phyloP scores from a whole-genome alignment of 2,329 filamentous ascomycete genomes.

The Aspergillus sergii region DNA sequence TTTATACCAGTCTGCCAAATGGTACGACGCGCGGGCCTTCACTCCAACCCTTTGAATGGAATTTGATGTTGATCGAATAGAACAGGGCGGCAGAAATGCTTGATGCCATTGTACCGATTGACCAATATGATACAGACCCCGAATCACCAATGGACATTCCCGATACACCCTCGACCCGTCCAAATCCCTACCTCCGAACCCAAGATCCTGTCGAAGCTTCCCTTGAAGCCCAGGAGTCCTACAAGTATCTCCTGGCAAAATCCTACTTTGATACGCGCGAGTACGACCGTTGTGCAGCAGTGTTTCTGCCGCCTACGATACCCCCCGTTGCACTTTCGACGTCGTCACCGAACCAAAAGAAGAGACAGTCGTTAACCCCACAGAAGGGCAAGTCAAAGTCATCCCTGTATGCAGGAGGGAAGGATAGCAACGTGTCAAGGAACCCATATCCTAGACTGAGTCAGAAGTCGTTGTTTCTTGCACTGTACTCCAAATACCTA shows the following conservation, averaged over 20 bases:
- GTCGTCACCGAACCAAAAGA: constrained; percentile 40
- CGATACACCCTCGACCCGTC: constrained; percentile 53
- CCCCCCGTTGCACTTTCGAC: constrained; percentile 64
- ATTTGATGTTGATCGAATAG: background rate
- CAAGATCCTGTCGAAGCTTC: constrained; percentile 71
- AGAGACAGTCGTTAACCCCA: constrained; percentile 43
- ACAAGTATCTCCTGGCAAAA: constrained; percentile 86
- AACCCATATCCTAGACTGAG: constrained; percentile 62
- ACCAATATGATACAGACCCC: constrained; percentile 62
- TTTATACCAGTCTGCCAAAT: constrained; percentile 95
- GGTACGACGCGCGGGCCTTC: constrained; percentile 57
- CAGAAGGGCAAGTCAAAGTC: constrained; percentile 66
- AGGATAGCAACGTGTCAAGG: constrained; percentile 32
- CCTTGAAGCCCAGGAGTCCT: constrained; percentile 76
- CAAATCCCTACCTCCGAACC: constrained; percentile 55
- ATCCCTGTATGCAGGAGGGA: constrained; percentile 38
- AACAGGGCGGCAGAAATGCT: constrained; percentile 90
- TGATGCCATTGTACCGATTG: constrained; percentile 68
- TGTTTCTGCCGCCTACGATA: constrained; percentile 81
- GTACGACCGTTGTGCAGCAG: constrained; percentile 87
- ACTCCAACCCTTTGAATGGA: background rate
- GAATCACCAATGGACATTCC: constrained; percentile 62
- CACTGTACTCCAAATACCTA: constrained; percentile 88
- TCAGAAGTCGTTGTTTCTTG: constrained; percentile 89
- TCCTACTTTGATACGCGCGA: constrained; percentile 94